A percentile compares a stretch with the other conserved stretches of the same genome.
These are phyloP conservation scores for Solanum hybrid DNA, from an alignment of 305 asterid species.

Conservation along the genomic window DNA sequence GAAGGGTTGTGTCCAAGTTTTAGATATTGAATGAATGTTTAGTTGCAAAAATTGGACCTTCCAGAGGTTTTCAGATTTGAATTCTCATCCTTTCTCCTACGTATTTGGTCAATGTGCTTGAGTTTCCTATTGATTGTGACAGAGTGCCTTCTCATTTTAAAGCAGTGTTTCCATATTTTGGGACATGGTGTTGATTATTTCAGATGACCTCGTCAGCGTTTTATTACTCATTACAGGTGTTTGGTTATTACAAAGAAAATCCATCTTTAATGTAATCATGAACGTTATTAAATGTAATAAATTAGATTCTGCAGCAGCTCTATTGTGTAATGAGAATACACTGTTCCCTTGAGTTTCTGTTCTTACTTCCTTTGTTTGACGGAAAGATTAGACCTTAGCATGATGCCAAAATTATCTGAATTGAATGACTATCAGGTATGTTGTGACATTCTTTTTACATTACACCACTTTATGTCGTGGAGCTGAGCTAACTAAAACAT, in stretches of 20 bases:
- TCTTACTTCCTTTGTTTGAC: background rate
- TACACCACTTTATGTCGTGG: background rate
- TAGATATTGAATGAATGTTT: background rate
- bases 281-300: background rate
- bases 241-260: background rate
- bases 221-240: background rate
- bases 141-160: background rate
- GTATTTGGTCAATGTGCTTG: background rate
- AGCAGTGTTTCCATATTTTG: background rate
- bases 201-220: background rate
- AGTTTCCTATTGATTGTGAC: background rate
- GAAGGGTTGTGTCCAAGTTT: background rate
- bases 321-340: background rate
- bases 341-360: background rate
- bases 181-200: background rate
- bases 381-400: background rate
- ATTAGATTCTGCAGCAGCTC: background rate
- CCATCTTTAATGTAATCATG: background rate
- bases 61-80: background rate
- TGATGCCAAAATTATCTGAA: background rate
- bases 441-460: background rate
- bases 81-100: background rate
- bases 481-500: background rate
- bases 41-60: background rate
- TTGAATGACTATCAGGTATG: background rate